Evolutionary conservation across 257 asterid genomes (phyloP).

Genomic region (Paulownia fortunei): DNA sequence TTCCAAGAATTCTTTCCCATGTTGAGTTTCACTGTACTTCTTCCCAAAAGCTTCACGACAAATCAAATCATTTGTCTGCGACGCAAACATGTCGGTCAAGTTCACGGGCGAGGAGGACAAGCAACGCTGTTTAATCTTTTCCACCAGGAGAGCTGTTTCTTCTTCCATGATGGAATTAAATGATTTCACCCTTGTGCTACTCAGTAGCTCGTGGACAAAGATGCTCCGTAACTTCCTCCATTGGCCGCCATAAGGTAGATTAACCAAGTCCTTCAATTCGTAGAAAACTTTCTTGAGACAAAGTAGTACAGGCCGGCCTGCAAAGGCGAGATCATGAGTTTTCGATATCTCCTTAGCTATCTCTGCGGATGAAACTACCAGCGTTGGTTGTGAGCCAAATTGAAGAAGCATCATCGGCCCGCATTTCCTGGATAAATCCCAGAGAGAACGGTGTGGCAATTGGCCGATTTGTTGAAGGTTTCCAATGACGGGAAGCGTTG

Average conservation of each 20-base stretch:
- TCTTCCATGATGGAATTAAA: slow-evolving; percentile 27
- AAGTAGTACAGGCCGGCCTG: slow-evolving; percentile 9
- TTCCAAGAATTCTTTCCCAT: slow-evolving; percentile 13
- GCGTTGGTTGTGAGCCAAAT: slow-evolving; percentile 32
- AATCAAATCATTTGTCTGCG: slow-evolving; percentile 23
- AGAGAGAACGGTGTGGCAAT: slow-evolving; percentile 30
- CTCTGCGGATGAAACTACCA: slow-evolving; percentile 40
- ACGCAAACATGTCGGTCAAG: slow-evolving; percentile 16
- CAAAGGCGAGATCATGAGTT: slow-evolving; percentile 33
- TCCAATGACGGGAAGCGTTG: slow-evolving; percentile 44
- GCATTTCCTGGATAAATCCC: slow-evolving; percentile 26
- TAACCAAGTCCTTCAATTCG: slow-evolving; percentile 18
- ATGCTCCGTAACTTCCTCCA: slow-evolving; percentile 39
- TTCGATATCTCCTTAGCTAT: slow-evolving; percentile 27
- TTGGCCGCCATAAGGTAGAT: slow-evolving; percentile 31
- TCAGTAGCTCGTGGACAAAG: slow-evolving; percentile 23
- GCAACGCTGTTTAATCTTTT: neutral
- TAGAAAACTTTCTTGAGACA: slow-evolving; percentile 17
- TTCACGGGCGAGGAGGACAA: slow-evolving; percentile 7
- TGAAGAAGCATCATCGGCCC: slow-evolving; percentile 48
- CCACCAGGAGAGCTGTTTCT: slow-evolving; percentile 22
- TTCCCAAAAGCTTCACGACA: slow-evolving; percentile 31
- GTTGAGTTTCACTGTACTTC: slow-evolving; percentile 22
- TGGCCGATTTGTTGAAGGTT: slow-evolving; percentile 46
- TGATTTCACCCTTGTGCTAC: slow-evolving; percentile 20